phyloP scores from a whole-genome alignment of 2,329 filamentous ascomycete genomes.

The Sarocladium strictum region DNA sequence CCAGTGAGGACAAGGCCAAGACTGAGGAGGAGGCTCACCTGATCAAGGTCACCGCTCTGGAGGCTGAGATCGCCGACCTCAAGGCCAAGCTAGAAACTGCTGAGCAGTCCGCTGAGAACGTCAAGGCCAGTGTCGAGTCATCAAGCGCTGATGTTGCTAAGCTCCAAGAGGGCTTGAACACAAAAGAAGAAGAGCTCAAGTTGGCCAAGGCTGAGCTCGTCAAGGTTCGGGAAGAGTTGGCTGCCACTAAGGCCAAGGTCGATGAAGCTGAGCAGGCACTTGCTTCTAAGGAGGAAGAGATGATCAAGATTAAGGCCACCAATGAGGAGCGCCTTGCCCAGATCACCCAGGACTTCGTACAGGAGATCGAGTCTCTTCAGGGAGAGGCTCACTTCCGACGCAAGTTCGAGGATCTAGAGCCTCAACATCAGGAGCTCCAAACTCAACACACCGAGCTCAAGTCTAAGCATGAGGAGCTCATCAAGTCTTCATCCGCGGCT shows the following conservation, averaged over 20 bases:
- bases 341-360: constrained; percentile 55
- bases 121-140: constrained; percentile 37
- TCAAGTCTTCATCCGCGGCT: constrained; percentile 28
- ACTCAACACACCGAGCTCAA: constrained; percentile 39
- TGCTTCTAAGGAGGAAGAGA: constrained; percentile 40
- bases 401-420: constrained; percentile 55
- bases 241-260: constrained; percentile 43
- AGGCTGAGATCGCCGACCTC: constrained; percentile 46
- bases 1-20: constrained; percentile 38
- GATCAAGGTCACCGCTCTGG: constrained; percentile 42
- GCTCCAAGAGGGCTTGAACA: constrained; percentile 33
- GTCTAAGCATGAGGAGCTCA: constrained; percentile 46
- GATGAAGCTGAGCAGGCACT: constrained; percentile 40
- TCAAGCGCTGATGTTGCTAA: constrained; percentile 33
- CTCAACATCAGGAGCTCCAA: constrained; percentile 47
- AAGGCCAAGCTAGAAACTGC: constrained; percentile 41
- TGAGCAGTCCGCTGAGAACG: constrained; percentile 36
- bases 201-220: constrained; percentile 33
- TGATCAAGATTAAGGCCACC: constrained; percentile 46
- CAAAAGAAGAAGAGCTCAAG: constrained; percentile 40
- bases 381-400: constrained; percentile 60
- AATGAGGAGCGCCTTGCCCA: constrained; percentile 54
- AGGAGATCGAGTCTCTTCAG: constrained; percentile 58
- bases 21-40: constrained; percentile 38
- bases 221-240: constrained; percentile 40